Percentiles rank a stretch among this genome's conserved stretches.
phyloP scores from a whole-genome alignment of 148 eudicot species.

The Amaranthus hypochondriacus region DNA sequence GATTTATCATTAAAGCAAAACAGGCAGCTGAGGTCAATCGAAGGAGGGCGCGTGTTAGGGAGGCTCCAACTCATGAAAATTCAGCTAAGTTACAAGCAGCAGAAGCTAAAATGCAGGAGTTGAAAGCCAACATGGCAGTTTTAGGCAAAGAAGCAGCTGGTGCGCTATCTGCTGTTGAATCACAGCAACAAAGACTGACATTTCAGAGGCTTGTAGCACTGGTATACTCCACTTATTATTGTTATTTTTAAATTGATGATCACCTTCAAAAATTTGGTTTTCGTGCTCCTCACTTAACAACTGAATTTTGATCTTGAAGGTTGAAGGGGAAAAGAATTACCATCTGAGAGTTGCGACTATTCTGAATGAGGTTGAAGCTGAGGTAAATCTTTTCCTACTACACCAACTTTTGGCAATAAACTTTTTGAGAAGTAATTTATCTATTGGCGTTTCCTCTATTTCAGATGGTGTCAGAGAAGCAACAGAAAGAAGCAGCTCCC shows the following conservation, averaged over 20 bases:
- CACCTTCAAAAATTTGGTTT: slow-evolving; percentile 8
- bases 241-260: too few species aligned
- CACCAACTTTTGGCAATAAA: not conserved
- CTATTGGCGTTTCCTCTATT: not conserved
- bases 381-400: slow-evolving; percentile 26
- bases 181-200: slow-evolving; percentile 91
- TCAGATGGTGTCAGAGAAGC: slow-evolving; percentile 14
- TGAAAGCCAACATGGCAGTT: slow-evolving; percentile 95
- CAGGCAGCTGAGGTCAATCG: slow-evolving; percentile 91
- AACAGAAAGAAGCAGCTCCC: slow-evolving; percentile 67
- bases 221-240: slow-evolving; percentile 33
- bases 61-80: slow-evolving; percentile 83
- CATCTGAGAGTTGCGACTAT: slow-evolving; percentile 46
- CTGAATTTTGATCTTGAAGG: slow-evolving; percentile 28
- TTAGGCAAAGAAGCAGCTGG: slow-evolving; percentile 94
- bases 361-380: slow-evolving; percentile 44
- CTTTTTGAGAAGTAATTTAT: slow-evolving; percentile 6
- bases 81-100: slow-evolving; percentile 83
- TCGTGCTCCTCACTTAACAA: slow-evolving; percentile 14
- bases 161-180: slow-evolving; percentile 86
- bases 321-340: slow-evolving; percentile 48
- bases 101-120: slow-evolving; percentile 85
- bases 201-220: slow-evolving; percentile 92
- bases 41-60: slow-evolving; percentile 86
- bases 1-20: slow-evolving; percentile 34